Conservation (phyloP, 768 basidiomycete species). For the Amanita fuliginea region DNA sequence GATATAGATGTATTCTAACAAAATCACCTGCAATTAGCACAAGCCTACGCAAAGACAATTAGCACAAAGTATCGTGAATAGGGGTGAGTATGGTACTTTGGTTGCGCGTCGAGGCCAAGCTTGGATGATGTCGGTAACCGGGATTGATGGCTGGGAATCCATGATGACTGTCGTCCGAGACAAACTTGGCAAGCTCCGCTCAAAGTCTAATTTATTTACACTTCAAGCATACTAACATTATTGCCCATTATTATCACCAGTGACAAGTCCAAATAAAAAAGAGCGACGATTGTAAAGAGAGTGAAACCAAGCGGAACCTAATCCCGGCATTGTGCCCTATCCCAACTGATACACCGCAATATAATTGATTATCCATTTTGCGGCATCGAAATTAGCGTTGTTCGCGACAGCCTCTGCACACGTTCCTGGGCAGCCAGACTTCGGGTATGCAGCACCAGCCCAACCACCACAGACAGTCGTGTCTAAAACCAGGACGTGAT, state of each 20-base stretch:
- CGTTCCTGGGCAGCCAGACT: conserved; percentile 31
- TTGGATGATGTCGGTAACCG: conserved; percentile 42
- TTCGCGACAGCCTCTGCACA: conserved; percentile 40
- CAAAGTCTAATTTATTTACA: conserved; percentile 16
- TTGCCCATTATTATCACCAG: neutral
- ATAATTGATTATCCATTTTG: conserved; percentile 47
- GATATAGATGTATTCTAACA: conserved; percentile 7
- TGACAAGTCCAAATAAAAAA: neutral
- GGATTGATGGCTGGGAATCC: conserved; percentile 27
- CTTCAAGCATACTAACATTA: neutral
- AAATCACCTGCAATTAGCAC: conserved; percentile 46
- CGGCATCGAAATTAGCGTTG: conserved; percentile 40
- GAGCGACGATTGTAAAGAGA: neutral
- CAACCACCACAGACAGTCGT: conserved; percentile 39
- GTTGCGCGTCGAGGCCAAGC: conserved; percentile 39
- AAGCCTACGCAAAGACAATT: conserved; percentile 28
- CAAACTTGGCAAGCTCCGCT: conserved; percentile 21
- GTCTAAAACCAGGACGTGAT: conserved; percentile 39
- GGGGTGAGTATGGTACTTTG: conserved; percentile 28
- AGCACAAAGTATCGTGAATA: conserved; percentile 4
- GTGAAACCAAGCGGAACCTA: neutral
- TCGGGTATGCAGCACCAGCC: conserved; percentile 24
- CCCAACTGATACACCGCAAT: conserved; percentile 36
- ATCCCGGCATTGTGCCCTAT: neutral
- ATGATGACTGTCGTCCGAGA: conserved; percentile 24